Percentiles rank a stretch among this genome's conserved stretches.
Evolutionary conservation across 2,329 filamentous ascomycete genomes (phyloP).

Genomic region (Fusarium sp.): DNA sequence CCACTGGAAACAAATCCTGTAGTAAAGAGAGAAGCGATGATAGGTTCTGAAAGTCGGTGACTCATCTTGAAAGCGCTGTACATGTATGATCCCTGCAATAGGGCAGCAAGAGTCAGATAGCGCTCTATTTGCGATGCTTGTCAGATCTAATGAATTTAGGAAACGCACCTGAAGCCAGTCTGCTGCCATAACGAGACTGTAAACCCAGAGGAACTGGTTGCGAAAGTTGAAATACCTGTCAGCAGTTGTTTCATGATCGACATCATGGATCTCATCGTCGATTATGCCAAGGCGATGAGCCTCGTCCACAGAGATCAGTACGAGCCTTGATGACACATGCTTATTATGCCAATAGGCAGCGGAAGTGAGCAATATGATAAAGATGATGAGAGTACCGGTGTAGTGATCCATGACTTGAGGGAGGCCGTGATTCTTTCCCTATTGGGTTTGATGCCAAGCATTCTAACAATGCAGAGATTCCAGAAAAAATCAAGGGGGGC

Average conservation of each 20-base stretch:
- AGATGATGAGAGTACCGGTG: background rate
- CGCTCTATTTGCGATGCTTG: rapidly evolving
- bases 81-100: background rate
- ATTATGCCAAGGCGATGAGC: background rate
- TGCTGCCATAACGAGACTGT: background rate
- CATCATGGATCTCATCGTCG: background rate
- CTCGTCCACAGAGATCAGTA: background rate
- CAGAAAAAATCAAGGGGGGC: rapidly evolving
- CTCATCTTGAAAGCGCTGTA: background rate
- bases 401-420: background rate
- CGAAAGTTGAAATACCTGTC: background rate
- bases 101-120: rapidly evolving
- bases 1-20: background rate
- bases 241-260: background rate
- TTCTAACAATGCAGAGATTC: too few relatives aligned
- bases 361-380: background rate
- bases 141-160: too few relatives aligned
- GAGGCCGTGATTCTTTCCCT: too few relatives aligned
- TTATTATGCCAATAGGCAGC: background rate
- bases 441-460: too few relatives aligned
- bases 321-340: background rate
- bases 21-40: background rate
- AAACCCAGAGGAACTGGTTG: background rate
- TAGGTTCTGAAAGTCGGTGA: background rate
- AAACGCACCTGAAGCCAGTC: slow-evolving; percentile 1